Evolutionary conservation across 441 rosid genomes (phyloP), one percentile per base, ranked within the genome.

Genomic region (Lepidium campestre): DNA sequence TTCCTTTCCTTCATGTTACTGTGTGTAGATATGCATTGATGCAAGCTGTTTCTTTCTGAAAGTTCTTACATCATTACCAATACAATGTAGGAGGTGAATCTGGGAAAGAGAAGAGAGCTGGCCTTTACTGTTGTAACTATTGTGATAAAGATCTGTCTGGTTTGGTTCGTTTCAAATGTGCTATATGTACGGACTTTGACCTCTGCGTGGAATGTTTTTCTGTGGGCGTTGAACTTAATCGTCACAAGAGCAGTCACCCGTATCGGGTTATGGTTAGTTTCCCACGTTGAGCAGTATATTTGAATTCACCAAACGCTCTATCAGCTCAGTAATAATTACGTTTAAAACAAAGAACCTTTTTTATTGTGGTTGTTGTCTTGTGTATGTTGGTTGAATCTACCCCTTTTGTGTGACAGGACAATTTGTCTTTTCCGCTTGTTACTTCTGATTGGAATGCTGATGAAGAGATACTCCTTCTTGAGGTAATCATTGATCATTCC

Each of bases 371-470:
- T 57, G 10, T 55, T 10, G 35, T 69, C 23, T 23, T 31, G 41
- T 22, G 34, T 50, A 35, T 59, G 18, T 12, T n/a, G n/a, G 2
- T 29, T 54, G 65, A 37, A 54, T 53, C 48, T 18, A 74, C 47
- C 29, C 23, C 17, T 29, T 62, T 59, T 25, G 35, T 70, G 57
- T 52, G 59, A 60, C 88, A 91, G 99, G 99, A 94, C 79, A 91
- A 89, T 80, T 80, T 91, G 79, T 85, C 91, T 46, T 94, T 94
- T 74, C 93, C 97, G 6, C 84, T 94, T 68, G 80, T 91, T 73
- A 77, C 89, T 78, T 83, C 87, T 71, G 91, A 88, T 62, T 94
- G 99, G 99, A 89, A 91, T 84, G 91, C 90, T 13, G 98, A 91
- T 72, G 98, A 94, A 81, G 99, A 94, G 78, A 84, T 86, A 74